Evolutionary conservation across 768 basidiomycete genomes (phyloP).

Genomic region (Leccinum subgranulosum): DNA sequence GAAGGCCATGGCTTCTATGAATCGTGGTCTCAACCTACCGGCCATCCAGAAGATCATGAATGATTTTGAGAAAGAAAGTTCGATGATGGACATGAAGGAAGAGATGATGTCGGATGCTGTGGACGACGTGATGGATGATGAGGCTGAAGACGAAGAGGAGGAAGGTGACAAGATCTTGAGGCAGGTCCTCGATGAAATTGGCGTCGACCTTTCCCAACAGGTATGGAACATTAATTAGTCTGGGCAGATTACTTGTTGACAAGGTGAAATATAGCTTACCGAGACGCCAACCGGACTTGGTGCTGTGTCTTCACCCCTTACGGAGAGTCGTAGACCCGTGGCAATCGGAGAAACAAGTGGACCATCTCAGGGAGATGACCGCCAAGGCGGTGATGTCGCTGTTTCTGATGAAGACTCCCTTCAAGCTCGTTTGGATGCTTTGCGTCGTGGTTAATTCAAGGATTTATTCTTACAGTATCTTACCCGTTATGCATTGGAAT

Average conservation of each 20-base stretch:
- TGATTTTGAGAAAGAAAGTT: conserved; percentile 96
- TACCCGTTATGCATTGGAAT: conserved; percentile 8
- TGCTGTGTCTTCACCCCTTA: conserved; percentile 52
- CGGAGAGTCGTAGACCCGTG: conserved; percentile 71
- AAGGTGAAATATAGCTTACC: conserved; percentile 53
- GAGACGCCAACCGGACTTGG: conserved; percentile 80
- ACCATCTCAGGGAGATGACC: conserved; percentile 36
- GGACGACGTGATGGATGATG: conserved; percentile 95
- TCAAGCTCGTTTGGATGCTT: conserved; percentile 89
- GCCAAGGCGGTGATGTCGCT: conserved; percentile 37
- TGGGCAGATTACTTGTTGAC: conserved; percentile 5
- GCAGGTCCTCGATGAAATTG: conserved; percentile 96
- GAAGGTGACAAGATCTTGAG: conserved; percentile 95
- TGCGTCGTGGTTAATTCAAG: conserved; percentile 59
- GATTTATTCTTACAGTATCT: neutral
- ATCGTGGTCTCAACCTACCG: conserved; percentile 91
- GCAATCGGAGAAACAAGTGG: conserved; percentile 68
- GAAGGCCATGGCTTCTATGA: conserved; percentile 98
- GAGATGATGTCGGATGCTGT: conserved; percentile 99
- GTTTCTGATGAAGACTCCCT: conserved; percentile 86
- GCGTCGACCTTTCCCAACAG: conserved; percentile 85
- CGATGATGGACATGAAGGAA: conserved; percentile 99
- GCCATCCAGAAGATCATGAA: conserved; percentile 95
- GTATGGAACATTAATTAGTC: conserved; percentile 33
- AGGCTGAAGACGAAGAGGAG: conserved; percentile 89